Conservation (phyloP, 805 yeast species). For the Candida andamanensis region DNA sequence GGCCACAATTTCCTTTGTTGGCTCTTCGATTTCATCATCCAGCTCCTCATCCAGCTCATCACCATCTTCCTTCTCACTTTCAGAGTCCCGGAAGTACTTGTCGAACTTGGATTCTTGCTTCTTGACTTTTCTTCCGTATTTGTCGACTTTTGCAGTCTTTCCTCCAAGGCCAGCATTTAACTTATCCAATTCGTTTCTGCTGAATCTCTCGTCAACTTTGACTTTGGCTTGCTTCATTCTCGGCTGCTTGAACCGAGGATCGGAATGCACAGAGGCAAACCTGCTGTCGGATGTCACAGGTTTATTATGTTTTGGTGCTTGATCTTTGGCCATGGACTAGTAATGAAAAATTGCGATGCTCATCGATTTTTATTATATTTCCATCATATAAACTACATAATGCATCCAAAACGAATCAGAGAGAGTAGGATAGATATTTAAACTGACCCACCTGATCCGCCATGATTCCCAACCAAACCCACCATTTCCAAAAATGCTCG, state of each 20-base stretch:
- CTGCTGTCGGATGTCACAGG: conserved; percentile 62
- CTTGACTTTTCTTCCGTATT: conserved; percentile 72
- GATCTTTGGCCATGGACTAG: conserved; percentile 9
- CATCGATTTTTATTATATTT: neutral
- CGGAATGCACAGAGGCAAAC: conserved; percentile 72
- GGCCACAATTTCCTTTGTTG: conserved; percentile 15
- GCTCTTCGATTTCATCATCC: conserved; percentile 11
- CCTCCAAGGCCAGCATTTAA: conserved; percentile 39
- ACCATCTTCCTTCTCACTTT: conserved; percentile 23
- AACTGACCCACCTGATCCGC: conserved; percentile 44
- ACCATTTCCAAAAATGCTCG: conserved; percentile 85
- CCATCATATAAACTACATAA: neutral
- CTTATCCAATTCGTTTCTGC: conserved; percentile 56
- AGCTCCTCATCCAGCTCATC: conserved; percentile 19
- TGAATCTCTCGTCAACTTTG: conserved; percentile 80
- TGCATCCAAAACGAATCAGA: too few species aligned
- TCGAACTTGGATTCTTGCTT: conserved; percentile 53
- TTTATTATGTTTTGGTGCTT: conserved; percentile 8
- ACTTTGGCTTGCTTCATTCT: conserved; percentile 65
- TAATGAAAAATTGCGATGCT: conserved; percentile 1
- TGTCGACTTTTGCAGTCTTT: conserved; percentile 65
- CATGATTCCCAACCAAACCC: conserved; percentile 46
- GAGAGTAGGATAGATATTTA: conserved; percentile 11
- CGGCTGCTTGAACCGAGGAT: conserved; percentile 83
- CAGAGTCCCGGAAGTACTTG: conserved; percentile 48